Conservation (phyloP, 2,329 filamentous ascomycete genomes). For the Alternaria solani region DNA sequence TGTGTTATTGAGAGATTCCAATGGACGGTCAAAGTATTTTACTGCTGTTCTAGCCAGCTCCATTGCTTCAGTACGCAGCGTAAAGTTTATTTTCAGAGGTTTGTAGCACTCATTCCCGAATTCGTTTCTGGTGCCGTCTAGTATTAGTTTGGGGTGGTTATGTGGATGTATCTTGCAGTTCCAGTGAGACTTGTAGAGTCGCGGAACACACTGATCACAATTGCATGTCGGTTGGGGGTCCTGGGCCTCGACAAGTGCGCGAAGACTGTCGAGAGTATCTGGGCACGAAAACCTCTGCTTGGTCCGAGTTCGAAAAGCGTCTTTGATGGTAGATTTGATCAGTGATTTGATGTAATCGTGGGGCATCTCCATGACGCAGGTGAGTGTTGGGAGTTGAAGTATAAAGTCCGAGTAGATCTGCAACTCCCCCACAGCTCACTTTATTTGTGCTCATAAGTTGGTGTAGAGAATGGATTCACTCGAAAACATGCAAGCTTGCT, state of each 20-base stretch:
- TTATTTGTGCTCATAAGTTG: neutral
- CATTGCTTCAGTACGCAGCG: neutral
- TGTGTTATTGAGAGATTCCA: neutral
- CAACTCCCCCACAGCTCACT: neutral
- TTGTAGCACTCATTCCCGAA: neutral
- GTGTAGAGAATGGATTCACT: neutral
- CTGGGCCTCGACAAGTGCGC: neutral
- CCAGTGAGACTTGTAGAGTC: neutral
- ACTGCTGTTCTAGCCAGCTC: neutral
- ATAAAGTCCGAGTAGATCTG: neutral
- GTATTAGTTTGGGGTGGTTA: neutral
- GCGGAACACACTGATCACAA: constrained; percentile 1
- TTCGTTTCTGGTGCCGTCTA: constrained; percentile 12
- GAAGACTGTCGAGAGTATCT: neutral
- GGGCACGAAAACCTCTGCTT: neutral
- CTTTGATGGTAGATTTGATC: neutral
- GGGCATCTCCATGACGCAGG: neutral
- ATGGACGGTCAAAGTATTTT: neutral
- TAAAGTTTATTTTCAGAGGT: neutral
- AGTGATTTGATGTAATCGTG: neutral
- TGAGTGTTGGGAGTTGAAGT: neutral
- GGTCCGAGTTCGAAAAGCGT: neutral
- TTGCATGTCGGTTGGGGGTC: neutral
- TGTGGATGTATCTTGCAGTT: neutral
- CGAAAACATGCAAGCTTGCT: neutral